Base-by-base conservation (phyloP, 2,329 filamentous ascomycete genomes). In the Amauroascus niger region DNA sequence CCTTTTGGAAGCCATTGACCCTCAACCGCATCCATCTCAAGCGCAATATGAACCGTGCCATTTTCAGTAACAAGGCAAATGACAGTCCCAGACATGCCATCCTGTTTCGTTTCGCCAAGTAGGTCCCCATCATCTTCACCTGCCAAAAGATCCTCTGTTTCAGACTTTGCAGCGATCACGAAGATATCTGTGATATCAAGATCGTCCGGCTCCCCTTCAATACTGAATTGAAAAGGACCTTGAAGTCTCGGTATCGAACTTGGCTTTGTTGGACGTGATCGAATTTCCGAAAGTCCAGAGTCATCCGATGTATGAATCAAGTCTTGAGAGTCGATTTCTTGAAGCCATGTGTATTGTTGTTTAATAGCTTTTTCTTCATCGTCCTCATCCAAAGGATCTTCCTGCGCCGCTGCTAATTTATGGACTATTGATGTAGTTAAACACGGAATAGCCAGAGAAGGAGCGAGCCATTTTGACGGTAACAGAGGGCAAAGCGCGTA, bases 401-500 rank as follows among this genome's bases (percentile, higher is more conserved):
- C 66, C 49, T 72, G 67, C 24, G 74, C 62, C 4, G 69, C 68
- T 3, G 72, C 65, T 26, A 85, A 71, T 59, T 87, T 88, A 37
- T 87, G 83, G 24, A 94, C 83, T 54, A 95, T 86, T 7, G 86
- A 86, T 0, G 91, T 83, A 0, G 87, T 88, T 20, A 96, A 76
- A 0, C 88, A 89, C 1, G 89, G 86, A 13, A 95, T 81, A 30
- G 93, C 75, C 0, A 86, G 85, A 1, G 83, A 78, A 13, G 85
- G 83, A 22, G 86, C 83, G 22, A 87, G 82, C 89, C 91, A 97
- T 62, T 85, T 88, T 49, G 83, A 82, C 0, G 93, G 93, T 30
- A 98, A 75, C 39, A 98, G 76, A 1, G 93, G 93, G 65, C 90
- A 96, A 7, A 98, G 74, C 1, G 91, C 90, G 65, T 98, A 98